Base-by-base conservation (phyloP, 2,329 filamentous ascomycete genomes). In the Aureobasidium lini region DNA sequence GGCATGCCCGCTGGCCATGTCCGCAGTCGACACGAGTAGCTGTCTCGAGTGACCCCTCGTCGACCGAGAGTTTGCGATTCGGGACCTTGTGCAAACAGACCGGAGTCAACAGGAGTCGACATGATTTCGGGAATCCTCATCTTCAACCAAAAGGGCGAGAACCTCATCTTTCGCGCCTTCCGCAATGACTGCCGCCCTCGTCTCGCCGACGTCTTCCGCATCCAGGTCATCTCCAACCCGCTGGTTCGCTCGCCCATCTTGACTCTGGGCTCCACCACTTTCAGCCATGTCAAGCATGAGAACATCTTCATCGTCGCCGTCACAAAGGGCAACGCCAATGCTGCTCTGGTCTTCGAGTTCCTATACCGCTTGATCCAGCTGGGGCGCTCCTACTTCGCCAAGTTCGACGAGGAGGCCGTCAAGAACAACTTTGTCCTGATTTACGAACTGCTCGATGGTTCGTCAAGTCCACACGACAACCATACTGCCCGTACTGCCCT, bases 371-470 rank as follows among this genome's bases (percentile, higher is more conserved):
- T 99, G 69, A 89, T 96, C 65, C 84, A 87, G 70, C 80, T 99
- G 64, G 94, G 94, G 43, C 91, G 89, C 77, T 90, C 91, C 60
- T 99, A 99, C 76, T 99, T 99, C 81, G 93, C 89, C 72, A 97
- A 97, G 76, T 96, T 99, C 71, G 94, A 99, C 71, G 94, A 99
- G 80, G 94, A 99, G 77, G 92, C 94, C 60, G 93, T 99, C 68
- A 99, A 99, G 86, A 97, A 96, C 78, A 99, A 99, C 79, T 99
- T 99, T 77, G 94, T 99, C 64, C 81, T 99, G 66, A 91, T 99
- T 40, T 99, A 99, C 75, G 94, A 99, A 81, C 82, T 99, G 60
- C 78, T 99, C 59, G 94, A 99, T 74, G 90, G 90, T 94, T 71
- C 63, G 77, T 70, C 23, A 4, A 6, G 5, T 1, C 15, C 53